phyloP scores from a whole-genome alignment of 768 basidiomycete species.

The Coprinellus micaceus region DNA sequence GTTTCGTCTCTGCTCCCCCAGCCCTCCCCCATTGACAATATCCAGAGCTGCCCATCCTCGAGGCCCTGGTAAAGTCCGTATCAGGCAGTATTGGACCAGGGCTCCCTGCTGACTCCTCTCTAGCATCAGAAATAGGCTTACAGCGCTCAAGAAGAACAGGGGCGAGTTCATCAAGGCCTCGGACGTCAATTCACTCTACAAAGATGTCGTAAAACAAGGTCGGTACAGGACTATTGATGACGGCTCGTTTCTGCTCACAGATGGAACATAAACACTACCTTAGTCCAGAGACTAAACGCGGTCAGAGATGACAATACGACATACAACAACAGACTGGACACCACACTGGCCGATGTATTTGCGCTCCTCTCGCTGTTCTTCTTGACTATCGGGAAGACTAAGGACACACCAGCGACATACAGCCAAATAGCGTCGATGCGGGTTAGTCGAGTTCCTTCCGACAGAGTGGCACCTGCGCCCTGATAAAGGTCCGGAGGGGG shows the following conservation, averaged over 20 bases:
- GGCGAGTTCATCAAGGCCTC: constrained; percentile 90
- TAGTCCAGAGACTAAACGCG: constrained; percentile 89
- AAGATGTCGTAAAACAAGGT: constrained; percentile 93
- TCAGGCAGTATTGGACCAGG: constrained; percentile 1
- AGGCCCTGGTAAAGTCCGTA: constrained; percentile 84
- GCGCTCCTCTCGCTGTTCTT: constrained; percentile 93
- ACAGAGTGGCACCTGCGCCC: constrained; percentile 4
- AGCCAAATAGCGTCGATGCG: constrained; percentile 95
- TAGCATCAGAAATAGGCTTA: constrained; percentile 93
- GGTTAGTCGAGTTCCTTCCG: constrained; percentile 50
- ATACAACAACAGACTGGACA: constrained; percentile 89
- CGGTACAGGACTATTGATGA: constrained; percentile 15
- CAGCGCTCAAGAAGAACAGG: constrained; percentile 89
- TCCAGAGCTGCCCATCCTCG: constrained; percentile 88
- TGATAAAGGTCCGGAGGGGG: constrained; percentile 10
- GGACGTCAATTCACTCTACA: constrained; percentile 92
- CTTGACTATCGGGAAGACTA: constrained; percentile 94
- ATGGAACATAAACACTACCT: background rate
- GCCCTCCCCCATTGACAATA: constrained; percentile 11
- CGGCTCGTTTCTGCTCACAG: background rate
- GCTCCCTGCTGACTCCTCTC: constrained; percentile 15
- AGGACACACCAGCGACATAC: constrained; percentile 92
- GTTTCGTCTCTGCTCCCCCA: constrained; percentile 12
- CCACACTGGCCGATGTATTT: constrained; percentile 94
- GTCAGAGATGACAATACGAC: constrained; percentile 75